phyloP scores from a whole-genome alignment of 2,329 filamentous ascomycete species.

The Paracoccidioides brasiliensis region DNA sequence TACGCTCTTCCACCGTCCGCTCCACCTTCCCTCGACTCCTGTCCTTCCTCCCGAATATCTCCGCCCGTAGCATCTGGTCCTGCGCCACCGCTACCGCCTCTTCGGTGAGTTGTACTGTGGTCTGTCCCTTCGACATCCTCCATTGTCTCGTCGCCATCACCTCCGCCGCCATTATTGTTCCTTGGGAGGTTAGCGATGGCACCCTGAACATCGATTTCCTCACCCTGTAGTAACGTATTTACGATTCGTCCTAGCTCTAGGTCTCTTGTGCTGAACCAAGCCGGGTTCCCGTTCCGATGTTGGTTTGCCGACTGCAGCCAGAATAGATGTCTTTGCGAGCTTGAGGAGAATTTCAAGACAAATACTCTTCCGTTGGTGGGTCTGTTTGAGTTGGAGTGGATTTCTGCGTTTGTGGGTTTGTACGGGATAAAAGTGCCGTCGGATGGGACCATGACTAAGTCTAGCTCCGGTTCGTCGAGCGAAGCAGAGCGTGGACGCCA shows the following conservation, averaged over 20 bases:
- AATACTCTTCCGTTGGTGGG: conserved; percentile 77
- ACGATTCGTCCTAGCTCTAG: conserved; percentile 80
- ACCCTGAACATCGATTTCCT: conserved; percentile 65
- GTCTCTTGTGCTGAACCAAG: conserved; percentile 75
- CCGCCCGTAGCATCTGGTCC: conserved; percentile 79
- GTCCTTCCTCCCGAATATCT: conserved; percentile 81
- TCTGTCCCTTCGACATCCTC: conserved; percentile 57
- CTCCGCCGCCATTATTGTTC: conserved; percentile 34
- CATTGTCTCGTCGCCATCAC: conserved; percentile 64
- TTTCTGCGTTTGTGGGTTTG: conserved; percentile 44
- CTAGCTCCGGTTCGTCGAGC: conserved; percentile 62
- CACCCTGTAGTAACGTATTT: conserved; percentile 70
- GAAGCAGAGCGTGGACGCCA: conserved; percentile 71
- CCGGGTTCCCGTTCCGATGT: conserved; percentile 53
- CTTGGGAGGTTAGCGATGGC: conserved; percentile 56
- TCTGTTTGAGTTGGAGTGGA: conserved; percentile 48
- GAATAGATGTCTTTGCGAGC: conserved; percentile 82
- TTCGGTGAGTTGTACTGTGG: conserved; percentile 44
- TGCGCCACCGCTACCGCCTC: conserved; percentile 61
- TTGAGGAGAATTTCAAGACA: conserved; percentile 84
- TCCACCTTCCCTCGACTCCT: conserved; percentile 78
- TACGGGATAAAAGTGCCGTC: conserved; percentile 84
- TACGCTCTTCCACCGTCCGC: conserved; percentile 99
- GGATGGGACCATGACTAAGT: conserved; percentile 84
- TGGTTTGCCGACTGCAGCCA: conserved; percentile 92